Conservation (phyloP, 176 grass and related monocot genomes). For the Zizania latifolia region DNA sequence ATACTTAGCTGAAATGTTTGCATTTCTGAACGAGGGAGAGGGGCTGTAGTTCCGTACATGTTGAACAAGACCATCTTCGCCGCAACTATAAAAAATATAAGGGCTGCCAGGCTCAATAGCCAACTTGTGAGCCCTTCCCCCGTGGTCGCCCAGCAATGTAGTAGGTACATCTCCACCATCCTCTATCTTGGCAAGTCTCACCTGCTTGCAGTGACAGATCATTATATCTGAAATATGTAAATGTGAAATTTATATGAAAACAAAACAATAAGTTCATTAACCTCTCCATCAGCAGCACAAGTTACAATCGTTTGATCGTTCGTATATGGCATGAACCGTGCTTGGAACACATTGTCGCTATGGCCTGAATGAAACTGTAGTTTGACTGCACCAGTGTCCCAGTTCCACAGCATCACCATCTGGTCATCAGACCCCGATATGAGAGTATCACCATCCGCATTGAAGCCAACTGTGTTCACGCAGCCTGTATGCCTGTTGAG, state of each 20-base stretch:
- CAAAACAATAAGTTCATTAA: slow-evolving; percentile 6
- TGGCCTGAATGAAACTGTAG: slow-evolving; percentile 77
- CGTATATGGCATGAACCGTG: slow-evolving; percentile 72
- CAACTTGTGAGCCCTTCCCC: slow-evolving; percentile 69
- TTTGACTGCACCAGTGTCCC: slow-evolving; percentile 53
- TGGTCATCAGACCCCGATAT: slow-evolving; percentile 72
- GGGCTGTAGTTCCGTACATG: too few species aligned
- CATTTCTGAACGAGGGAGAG: background rate
- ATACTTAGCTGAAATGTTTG: background rate
- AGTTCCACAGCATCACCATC: slow-evolving; percentile 78
- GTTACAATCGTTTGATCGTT: slow-evolving; percentile 66
- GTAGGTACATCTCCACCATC: slow-evolving; percentile 56
- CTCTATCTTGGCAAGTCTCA: slow-evolving; percentile 60
- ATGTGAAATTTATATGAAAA: background rate
- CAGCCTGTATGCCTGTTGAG: slow-evolving; percentile 61
- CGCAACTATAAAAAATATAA: slow-evolving; percentile 84
- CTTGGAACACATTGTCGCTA: slow-evolving; percentile 70
- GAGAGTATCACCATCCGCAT: slow-evolving; percentile 49
- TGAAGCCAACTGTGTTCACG: slow-evolving; percentile 85
- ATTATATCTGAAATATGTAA: background rate
- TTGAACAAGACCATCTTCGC: slow-evolving; percentile 87
- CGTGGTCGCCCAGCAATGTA: slow-evolving; percentile 60
- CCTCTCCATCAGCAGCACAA: slow-evolving; percentile 85
- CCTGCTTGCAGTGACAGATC: slow-evolving; percentile 28
- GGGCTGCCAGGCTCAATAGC: slow-evolving; percentile 76